Evolutionary conservation across 306 rosid species (phyloP).

Genomic region (Arachis hypogaea): DNA sequence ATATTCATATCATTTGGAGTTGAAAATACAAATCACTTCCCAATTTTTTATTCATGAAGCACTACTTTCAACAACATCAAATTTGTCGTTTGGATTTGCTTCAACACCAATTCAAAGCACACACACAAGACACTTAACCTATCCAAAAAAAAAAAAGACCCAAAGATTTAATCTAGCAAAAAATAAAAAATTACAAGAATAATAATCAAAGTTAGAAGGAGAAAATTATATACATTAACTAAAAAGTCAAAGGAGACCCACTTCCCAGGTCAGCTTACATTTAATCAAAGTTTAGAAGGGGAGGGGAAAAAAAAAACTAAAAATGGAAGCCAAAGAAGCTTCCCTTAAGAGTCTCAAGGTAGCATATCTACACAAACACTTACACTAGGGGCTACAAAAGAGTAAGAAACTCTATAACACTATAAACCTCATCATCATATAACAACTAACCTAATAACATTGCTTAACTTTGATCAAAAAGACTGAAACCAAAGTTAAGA

Average conservation of each 20-base stretch:
- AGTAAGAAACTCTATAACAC: slow-evolving; percentile 48
- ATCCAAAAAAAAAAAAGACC: no score
- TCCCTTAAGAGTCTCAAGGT: slow-evolving; percentile 44
- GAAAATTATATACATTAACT: slow-evolving; percentile 43
- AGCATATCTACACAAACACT: slow-evolving; percentile 65
- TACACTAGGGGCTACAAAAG: slow-evolving; percentile 48
- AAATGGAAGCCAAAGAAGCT: slow-evolving; percentile 46
- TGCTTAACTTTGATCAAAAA: slow-evolving; percentile 42
- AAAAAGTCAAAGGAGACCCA: slow-evolving; percentile 36
- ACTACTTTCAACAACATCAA: no score
- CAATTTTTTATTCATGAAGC: no score
- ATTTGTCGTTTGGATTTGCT: no score
- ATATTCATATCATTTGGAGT: no score
- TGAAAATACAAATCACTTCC: no score
- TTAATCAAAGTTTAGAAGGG: slow-evolving; percentile 44
- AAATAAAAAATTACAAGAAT: slow-evolving; percentile 14
- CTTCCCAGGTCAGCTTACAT: slow-evolving; percentile 62
- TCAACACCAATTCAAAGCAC: no score
- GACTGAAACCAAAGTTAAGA: slow-evolving; percentile 43
- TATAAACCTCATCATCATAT: slow-evolving; percentile 28
- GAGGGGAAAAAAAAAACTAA: slow-evolving; percentile 32
- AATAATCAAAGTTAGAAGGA: slow-evolving; percentile 10
- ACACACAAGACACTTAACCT: no score
- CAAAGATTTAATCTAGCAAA: background rate
- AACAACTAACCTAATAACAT: slow-evolving; percentile 44